Conservation (phyloP, 768 basidiomycete species). For the Gelatoporia subvermispora region DNA sequence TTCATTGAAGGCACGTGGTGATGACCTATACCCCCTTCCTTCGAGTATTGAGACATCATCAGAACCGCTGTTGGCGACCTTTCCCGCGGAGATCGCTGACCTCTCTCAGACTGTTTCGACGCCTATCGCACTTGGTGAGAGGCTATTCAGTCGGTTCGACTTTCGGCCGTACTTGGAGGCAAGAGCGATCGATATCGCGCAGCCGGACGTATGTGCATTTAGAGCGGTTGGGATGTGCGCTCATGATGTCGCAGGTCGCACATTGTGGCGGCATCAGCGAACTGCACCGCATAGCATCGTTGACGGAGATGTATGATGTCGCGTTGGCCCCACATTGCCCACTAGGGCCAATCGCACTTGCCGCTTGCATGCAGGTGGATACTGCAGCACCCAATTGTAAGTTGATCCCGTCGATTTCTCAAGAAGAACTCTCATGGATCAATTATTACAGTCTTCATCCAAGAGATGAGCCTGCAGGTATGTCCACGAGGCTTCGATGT, state of each 20-base stretch:
- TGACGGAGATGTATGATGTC: conserved; percentile 68
- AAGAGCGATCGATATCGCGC: conserved; percentile 62
- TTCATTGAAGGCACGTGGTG: conserved; percentile 59
- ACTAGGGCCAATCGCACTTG: conserved; percentile 65
- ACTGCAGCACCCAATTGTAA: conserved; percentile 55
- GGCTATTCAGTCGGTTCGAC: conserved; percentile 57
- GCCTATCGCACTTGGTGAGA: conserved; percentile 62
- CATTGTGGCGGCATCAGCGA: conserved; percentile 62
- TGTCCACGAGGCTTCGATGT: not conserved
- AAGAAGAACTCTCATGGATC: not conserved
- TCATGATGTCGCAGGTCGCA: conserved; percentile 34
- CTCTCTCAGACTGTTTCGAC: conserved; percentile 48
- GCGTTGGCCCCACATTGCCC: conserved; percentile 72
- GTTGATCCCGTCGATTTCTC: conserved; percentile 14
- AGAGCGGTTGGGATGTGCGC: too few relatives aligned
- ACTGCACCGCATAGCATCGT: conserved; percentile 49
- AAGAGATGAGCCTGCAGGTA: conserved; percentile 63
- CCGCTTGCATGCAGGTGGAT: conserved; percentile 64
- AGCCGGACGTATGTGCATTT: conserved; percentile 50
- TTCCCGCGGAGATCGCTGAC: conserved; percentile 58
- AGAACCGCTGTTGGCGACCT: conserved; percentile 58
- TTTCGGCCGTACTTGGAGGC: conserved; percentile 62
- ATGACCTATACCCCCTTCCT: too few relatives aligned
- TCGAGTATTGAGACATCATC: not conserved
- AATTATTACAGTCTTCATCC: conserved; percentile 42